A percentile compares a stretch with the other conserved stretches of the same genome.
Evolutionary conservation across 2,329 filamentous ascomycete genomes (phyloP).

Genomic region (Alternaria sp.): DNA sequence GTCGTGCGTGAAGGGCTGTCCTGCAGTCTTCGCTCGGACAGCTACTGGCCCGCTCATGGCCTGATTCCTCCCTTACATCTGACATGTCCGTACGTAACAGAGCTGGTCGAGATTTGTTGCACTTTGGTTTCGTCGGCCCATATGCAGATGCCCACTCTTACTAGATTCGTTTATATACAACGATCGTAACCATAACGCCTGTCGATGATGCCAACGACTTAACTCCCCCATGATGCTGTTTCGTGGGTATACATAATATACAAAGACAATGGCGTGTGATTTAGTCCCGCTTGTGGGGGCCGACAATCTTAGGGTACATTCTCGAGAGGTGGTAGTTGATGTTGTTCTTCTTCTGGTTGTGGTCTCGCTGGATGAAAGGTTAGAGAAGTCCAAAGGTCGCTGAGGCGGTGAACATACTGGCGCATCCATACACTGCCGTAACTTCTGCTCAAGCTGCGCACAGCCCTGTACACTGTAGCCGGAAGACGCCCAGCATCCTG

Average conservation of each 20-base stretch:
- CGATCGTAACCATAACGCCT: slow-evolving; percentile 27
- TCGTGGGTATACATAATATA: slow-evolving; percentile 40
- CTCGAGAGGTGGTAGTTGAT: slow-evolving; percentile 93
- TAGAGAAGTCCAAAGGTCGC: slow-evolving; percentile 1
- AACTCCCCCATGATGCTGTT: slow-evolving; percentile 30
- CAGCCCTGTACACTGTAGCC: slow-evolving; percentile 73
- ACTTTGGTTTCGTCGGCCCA: not conserved
- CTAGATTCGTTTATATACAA: slow-evolving; percentile 25
- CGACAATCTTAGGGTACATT: slow-evolving; percentile 76
- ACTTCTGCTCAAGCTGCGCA: slow-evolving; percentile 66
- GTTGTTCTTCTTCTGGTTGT: slow-evolving; percentile 71
- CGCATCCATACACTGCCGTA: slow-evolving; percentile 80
- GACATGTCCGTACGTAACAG: not conserved
- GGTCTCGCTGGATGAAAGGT: slow-evolving; percentile 60
- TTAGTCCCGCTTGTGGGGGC: slow-evolving; percentile 72
- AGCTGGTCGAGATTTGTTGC: not conserved
- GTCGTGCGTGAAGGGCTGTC: slow-evolving; percentile 7
- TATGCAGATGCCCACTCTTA: slow-evolving; percentile 10
- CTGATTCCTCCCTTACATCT: not conserved
- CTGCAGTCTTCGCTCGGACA: slow-evolving; percentile 1
- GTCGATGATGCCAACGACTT: slow-evolving; percentile 27
- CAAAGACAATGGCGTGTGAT: slow-evolving; percentile 19
- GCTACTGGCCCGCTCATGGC: not conserved
- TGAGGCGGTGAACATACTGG: slow-evolving; percentile 62
- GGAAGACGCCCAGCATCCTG: slow-evolving; percentile 85